Percentiles rank a stretch among this genome's conserved stretches.
Evolutionary conservation across 75 land plant species (phyloP).

Genomic region (Sequoiadendron giganteum): DNA sequence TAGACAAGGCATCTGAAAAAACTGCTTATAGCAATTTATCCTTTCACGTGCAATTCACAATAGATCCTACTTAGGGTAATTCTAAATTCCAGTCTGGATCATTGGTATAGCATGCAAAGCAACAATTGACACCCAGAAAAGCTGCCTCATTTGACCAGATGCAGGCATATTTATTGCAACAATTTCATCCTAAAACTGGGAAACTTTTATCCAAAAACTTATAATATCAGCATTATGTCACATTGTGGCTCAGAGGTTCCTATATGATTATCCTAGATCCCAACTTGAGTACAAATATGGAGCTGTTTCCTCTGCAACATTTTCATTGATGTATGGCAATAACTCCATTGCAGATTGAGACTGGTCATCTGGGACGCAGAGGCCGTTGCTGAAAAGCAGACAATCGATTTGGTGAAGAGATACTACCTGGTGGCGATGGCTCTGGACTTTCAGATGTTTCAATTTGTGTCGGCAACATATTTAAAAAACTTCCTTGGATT

Average conservation of each 20-base stretch:
- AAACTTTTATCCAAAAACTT: conserved; percentile 2
- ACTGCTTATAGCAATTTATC: not conserved
- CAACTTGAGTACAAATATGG: conserved; percentile 11
- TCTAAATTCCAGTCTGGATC: conserved; percentile 1
- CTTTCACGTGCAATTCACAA: not conserved
- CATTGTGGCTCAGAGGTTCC: conserved; percentile 11
- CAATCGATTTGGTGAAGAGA: conserved; percentile 10
- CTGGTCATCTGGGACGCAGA: not conserved
- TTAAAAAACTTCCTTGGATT: conserved; percentile 58
- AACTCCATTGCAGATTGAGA: not conserved
- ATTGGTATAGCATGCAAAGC: conserved; percentile 2
- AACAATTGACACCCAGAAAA: conserved; percentile 7
- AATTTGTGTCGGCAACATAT: conserved; percentile 51
- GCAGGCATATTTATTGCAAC: conserved; percentile 16
- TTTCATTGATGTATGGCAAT: not conserved
- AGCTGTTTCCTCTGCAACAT: not conserved
- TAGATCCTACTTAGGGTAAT: not conserved
- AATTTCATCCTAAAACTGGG: conserved; percentile 6
- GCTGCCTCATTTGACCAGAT: conserved; percentile 1
- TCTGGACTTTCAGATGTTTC: conserved; percentile 63
- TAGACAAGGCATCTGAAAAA: not conserved
- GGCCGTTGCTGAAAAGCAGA: not conserved
- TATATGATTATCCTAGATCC: conserved; percentile 12
- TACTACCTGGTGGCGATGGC: conserved; percentile 39
- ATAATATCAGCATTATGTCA: conserved; percentile 12